These are phyloP conservation scores for Ilex aquifolium DNA, from an alignment of 257 asterid genomes.

Conservation along the genomic window DNA sequence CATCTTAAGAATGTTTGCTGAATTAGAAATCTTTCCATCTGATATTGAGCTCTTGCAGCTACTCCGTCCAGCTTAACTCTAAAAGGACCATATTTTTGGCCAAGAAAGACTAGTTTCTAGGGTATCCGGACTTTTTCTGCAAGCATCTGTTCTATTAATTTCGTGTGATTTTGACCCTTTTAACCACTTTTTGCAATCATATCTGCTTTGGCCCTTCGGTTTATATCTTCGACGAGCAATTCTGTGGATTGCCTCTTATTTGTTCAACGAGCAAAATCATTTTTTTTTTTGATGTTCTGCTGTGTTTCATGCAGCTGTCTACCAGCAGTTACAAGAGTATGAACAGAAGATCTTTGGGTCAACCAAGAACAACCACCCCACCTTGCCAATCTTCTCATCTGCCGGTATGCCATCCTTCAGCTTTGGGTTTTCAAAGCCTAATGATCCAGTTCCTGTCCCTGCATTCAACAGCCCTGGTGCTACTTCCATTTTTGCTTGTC, in stretches of 20 bases:
- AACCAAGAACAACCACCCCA: slow-evolving; percentile 19
- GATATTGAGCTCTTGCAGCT: no score
- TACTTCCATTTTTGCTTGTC: slow-evolving; percentile 44
- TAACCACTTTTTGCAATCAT: no score
- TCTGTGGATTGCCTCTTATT: not conserved
- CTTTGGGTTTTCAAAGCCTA: slow-evolving; percentile 75
- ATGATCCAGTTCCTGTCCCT: slow-evolving; percentile 43
- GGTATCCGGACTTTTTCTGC: no score
- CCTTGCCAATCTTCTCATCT: slow-evolving; percentile 27
- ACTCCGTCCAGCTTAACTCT: no score
- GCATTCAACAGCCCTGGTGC: slow-evolving; percentile 41
- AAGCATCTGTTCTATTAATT: no score
- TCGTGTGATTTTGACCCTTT: no score
- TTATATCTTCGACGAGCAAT: not conserved
- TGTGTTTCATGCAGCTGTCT: slow-evolving; percentile 40
- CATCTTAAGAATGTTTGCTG: no score
- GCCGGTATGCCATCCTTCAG: slow-evolving; percentile 43
- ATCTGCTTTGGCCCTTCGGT: no score
- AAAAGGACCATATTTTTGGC: no score
- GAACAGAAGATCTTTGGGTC: slow-evolving; percentile 59
- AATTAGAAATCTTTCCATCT: no score
- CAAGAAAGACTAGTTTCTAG: no score
- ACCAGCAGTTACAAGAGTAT: slow-evolving; percentile 67
- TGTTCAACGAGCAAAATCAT: not conserved
- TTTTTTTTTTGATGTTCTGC: slow-evolving; percentile 1